These are phyloP conservation scores for Talinum fruticosum DNA, from an alignment of 148 eudicot genomes.

Conservation along the genomic window DNA sequence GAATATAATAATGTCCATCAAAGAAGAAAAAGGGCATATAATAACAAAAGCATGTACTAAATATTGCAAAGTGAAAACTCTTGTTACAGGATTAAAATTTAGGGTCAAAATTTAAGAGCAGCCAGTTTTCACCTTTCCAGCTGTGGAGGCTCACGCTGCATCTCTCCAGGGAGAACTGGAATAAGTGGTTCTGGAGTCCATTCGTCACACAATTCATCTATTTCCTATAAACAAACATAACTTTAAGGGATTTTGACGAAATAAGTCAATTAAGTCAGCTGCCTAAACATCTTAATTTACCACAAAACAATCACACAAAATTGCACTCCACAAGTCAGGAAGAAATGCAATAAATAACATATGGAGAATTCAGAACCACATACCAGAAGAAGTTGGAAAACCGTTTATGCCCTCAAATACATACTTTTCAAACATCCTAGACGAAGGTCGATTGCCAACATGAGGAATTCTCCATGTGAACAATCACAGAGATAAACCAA, in stretches of 20 bases:
- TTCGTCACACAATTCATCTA: slow-evolving; percentile 89
- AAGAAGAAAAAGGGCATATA: not conserved
- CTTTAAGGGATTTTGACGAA: not conserved
- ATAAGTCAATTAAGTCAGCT: not conserved
- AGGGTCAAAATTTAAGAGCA: not conserved
- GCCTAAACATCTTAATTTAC: not conserved
- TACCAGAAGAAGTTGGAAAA: not conserved
- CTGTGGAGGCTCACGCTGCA: slow-evolving; percentile 74
- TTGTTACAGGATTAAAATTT: not conserved
- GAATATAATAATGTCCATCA: not conserved
- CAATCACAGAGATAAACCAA: not conserved
- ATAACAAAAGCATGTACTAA: not conserved
- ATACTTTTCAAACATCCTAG: not conserved
- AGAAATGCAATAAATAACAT: not conserved
- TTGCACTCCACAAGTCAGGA: not conserved
- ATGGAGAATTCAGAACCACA: not conserved
- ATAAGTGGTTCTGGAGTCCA: slow-evolving; percentile 98
- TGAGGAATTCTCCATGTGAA: not conserved
- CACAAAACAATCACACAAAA: not conserved
- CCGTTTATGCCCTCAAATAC: not conserved
- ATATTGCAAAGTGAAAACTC: not conserved
- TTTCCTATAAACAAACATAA: slow-evolving; percentile 49
- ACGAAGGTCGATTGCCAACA: not conserved
- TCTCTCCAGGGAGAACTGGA: slow-evolving; percentile 66
- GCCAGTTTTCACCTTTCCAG: slow-evolving; percentile 61